These are phyloP conservation scores for Acmispon strigosus DNA, from an alignment of 306 rosid genomes.

Conservation along the genomic window DNA sequence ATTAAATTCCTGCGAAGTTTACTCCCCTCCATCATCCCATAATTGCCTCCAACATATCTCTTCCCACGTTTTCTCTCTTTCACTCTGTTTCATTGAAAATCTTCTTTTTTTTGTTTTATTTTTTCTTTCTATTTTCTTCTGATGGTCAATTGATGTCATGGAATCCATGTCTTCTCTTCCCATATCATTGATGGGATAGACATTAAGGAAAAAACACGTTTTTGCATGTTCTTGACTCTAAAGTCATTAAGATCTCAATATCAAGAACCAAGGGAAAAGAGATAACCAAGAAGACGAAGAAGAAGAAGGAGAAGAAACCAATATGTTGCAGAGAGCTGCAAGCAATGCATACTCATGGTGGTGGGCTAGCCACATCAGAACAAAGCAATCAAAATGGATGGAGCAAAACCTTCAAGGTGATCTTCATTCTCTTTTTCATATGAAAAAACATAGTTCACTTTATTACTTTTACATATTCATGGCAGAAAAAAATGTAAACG, in stretches of 20 bases:
- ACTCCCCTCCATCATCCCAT: slow-evolving; percentile 85
- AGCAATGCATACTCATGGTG: slow-evolving; percentile 99
- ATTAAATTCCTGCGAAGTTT: slow-evolving; percentile 52
- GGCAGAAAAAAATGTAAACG: not conserved
- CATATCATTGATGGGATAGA: slow-evolving; percentile 1
- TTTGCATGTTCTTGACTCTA: slow-evolving; percentile 29
- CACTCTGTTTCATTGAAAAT: not conserved
- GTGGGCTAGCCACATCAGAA: slow-evolving; percentile 98
- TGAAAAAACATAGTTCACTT: too few relatives aligned
- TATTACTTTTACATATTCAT: not conserved
- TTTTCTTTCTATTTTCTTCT: not conserved
- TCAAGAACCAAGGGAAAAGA: slow-evolving; percentile 12
- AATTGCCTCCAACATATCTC: slow-evolving; percentile 36
- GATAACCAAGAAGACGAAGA: not conserved
- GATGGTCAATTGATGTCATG: slow-evolving; percentile 17
- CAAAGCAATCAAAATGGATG: slow-evolving; percentile 99
- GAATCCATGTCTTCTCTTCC: slow-evolving; percentile 43
- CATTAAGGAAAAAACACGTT: slow-evolving; percentile 16
- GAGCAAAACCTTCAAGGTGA: slow-evolving; percentile 90
- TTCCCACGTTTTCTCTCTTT: slow-evolving; percentile 36
- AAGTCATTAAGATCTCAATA: slow-evolving; percentile 13
- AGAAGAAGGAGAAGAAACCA: not conserved
- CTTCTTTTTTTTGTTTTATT: not conserved
- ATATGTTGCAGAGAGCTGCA: slow-evolving; percentile 97
- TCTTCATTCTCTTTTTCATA: slow-evolving; percentile 9